phyloP scores from a whole-genome alignment of 805 yeast genomes.

The Metahyphopichia silvanorum region DNA sequence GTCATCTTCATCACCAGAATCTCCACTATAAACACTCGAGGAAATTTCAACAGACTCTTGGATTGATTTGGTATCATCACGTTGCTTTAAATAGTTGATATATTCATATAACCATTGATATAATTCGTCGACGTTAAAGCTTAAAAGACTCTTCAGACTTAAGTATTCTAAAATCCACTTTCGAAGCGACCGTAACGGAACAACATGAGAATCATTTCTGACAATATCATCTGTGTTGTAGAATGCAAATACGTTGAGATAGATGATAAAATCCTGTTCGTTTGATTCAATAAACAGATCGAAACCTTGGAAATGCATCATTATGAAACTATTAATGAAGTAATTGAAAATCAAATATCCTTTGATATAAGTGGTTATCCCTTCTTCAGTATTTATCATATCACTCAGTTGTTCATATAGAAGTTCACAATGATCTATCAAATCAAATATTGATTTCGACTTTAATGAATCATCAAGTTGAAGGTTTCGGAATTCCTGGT shows the following conservation, averaged over 20 bases:
- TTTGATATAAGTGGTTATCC: slow-evolving; percentile 24
- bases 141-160: slow-evolving; percentile 22
- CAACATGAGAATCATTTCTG: slow-evolving; percentile 14
- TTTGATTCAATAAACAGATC: slow-evolving; percentile 33
- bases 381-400: slow-evolving; percentile 10
- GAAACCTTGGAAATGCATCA: slow-evolving; percentile 42
- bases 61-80: slow-evolving; percentile 14
- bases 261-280: slow-evolving; percentile 39
- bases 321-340: slow-evolving; percentile 39
- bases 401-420: slow-evolving; percentile 30
- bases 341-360: slow-evolving; percentile 41
- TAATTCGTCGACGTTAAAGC: slow-evolving; percentile 33
- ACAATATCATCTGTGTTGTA: slow-evolving; percentile 29
- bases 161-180: slow-evolving; percentile 26
- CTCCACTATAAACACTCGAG: background rate
- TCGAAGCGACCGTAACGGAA: slow-evolving; percentile 19
- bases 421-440: slow-evolving; percentile 38
- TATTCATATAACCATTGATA: slow-evolving; percentile 38
- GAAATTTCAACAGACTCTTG: background rate
- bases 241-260: slow-evolving; percentile 39
- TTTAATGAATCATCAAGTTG: slow-evolving; percentile 29
- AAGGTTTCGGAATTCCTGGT: slow-evolving; percentile 33
- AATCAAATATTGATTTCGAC: slow-evolving; percentile 35
- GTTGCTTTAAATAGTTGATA: slow-evolving; percentile 31
- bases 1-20: too few species aligned